These are phyloP conservation scores for Naganishia randhawae DNA, from an alignment of 768 basidiomycete genomes.

Conservation along the genomic window DNA sequence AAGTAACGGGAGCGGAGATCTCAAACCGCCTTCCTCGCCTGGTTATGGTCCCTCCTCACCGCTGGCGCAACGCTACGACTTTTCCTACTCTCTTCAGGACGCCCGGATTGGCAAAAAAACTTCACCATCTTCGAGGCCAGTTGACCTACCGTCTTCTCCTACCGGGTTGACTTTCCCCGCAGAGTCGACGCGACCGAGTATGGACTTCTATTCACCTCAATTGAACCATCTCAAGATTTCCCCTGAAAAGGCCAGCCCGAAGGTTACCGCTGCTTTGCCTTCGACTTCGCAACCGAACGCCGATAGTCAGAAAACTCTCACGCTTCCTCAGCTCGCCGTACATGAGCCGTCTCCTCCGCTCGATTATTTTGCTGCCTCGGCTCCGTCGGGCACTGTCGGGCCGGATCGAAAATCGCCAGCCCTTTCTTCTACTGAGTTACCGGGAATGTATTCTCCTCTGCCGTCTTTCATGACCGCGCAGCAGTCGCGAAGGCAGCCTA, in stretches of 20 bases:
- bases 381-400: conserved; percentile 19
- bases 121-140: conserved; percentile 30
- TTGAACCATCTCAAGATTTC: conserved; percentile 25
- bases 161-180: conserved; percentile 35
- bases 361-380: conserved; percentile 26
- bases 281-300: conserved; percentile 17
- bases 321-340: conserved; percentile 4
- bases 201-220: conserved; percentile 46
- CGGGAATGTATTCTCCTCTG: conserved; percentile 31
- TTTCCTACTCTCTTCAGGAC: conserved; percentile 49
- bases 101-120: conserved; percentile 32
- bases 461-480: conserved; percentile 16
- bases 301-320: conserved; percentile 1
- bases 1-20: neutral
- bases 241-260: neutral
- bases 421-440: conserved; percentile 20
- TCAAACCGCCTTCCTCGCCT: conserved; percentile 20
- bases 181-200: conserved; percentile 22
- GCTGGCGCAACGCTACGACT: conserved; percentile 51
- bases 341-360: conserved; percentile 24
- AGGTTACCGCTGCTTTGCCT: neutral
- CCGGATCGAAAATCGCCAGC: conserved; percentile 14
- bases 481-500: too few species aligned
- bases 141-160: conserved; percentile 39
- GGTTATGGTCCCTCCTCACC: conserved; percentile 20